phyloP scores from a whole-genome alignment of 106 monocot species.

The Alisma plantagoaquatica region DNA sequence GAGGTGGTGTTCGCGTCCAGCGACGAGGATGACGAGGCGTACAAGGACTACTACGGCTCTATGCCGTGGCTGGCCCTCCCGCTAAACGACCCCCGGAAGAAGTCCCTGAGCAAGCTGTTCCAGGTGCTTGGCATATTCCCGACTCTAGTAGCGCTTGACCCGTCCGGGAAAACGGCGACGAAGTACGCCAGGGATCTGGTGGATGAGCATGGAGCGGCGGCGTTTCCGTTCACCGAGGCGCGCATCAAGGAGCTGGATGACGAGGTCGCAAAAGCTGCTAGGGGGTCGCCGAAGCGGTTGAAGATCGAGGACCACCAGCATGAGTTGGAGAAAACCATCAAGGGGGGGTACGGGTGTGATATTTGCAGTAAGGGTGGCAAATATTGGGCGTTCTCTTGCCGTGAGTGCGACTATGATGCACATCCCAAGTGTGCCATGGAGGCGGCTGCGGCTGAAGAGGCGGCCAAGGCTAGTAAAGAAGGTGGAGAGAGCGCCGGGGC shows the following conservation, averaged over 20 bases:
- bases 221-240: conserved; percentile 25
- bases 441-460: too few species aligned
- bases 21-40: conserved; percentile 26
- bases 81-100: conserved; percentile 8
- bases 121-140: conserved; percentile 21
- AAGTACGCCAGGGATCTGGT: too few species aligned
- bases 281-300: conserved; percentile 13
- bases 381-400: too few species aligned
- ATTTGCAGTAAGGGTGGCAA: too few species aligned
- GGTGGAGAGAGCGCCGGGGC: too few species aligned
- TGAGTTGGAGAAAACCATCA: too few species aligned
- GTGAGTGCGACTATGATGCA: too few species aligned
- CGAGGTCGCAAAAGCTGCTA: conserved; percentile 16
- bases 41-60: conserved; percentile 2
- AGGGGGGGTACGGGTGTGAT: too few species aligned
- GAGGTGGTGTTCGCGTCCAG: conserved; percentile 26
- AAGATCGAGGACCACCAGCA: conserved; percentile 16
- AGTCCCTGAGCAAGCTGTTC: conserved; percentile 27
- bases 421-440: too few species aligned
- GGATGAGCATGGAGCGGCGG: conserved; percentile 22
- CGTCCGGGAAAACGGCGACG: conserved; percentile 14
- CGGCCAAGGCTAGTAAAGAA: too few species aligned
- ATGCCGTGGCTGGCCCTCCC: conserved; percentile 36
- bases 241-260: conserved; percentile 20
- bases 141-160: conserved; percentile 17